Base-by-base conservation (phyloP, 345 rosid genomes). In the Murraya paniculata region DNA sequence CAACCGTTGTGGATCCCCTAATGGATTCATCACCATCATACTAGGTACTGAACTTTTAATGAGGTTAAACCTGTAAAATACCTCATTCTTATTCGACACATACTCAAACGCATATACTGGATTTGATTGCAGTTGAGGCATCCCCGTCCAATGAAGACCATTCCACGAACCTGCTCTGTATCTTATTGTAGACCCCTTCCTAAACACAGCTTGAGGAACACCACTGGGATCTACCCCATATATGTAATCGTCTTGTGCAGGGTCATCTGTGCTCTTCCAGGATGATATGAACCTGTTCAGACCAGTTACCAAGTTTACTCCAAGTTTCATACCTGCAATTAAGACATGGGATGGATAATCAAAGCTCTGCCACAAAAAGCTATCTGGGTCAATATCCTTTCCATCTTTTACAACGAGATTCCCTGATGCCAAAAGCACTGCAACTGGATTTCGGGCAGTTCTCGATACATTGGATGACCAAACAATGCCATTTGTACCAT, bases 301-400 rank as follows among this genome's bases (percentile, higher is more conserved):
- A 36, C 88, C 87, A 0, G 83, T 76, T 0, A 65, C 57, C 19
- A 82, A 71, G 66, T 89, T 79, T 82, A 82, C 78, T 21, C 95
- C 95, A 3, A 89, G 16, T 75, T 85, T 85, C 89, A 87, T 87
- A 16, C 83, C 89, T 1, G 91, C 84, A 39, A 89, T 78, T 30
- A 89, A 28, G 2, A 86, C 85, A 58, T 88, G 84, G 2, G 83
- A 58, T 0, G 86, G 89, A 55, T 87, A 68, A 79, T 91, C 91
- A 62, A 88, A 91, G 71, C 92, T 89, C 80, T 91, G 91, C 95
- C 93, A 91, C 30, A 88, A n/a, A 36, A 19, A 75, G 22, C 57
- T 39, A 13, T 61, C 71, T 6, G 39, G 27, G 41, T 30, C 65
- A 3, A 45, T 38, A 7, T 39, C 78, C 24, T 45, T 78, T 30